phyloP scores from a whole-genome alignment of 2,329 filamentous ascomycete species.

The Fusarium phyllophilum region DNA sequence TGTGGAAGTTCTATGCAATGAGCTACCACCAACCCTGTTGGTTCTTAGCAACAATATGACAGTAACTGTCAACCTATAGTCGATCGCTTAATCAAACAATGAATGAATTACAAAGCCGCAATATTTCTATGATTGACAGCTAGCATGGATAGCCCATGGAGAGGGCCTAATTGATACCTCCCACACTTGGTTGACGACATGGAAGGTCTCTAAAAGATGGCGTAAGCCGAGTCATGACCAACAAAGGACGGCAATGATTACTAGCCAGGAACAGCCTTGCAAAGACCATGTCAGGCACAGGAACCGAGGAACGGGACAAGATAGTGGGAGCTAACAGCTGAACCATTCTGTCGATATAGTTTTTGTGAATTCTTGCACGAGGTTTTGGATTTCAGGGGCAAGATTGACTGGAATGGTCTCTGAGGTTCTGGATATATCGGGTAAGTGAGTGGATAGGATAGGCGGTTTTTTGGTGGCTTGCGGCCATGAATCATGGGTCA shows the following conservation, averaged over 20 bases:
- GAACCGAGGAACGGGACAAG: constrained; percentile 7
- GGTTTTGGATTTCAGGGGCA: constrained; percentile 32
- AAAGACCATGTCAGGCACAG: constrained; percentile 19
- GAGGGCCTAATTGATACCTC: not conserved
- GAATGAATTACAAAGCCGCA: constrained; percentile 21
- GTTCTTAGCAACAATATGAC: constrained; percentile 92
- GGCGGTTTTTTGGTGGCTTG: constrained; percentile 26
- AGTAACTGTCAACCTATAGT: constrained; percentile 77
- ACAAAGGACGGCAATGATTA: constrained; percentile 29
- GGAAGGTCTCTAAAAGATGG: constrained; percentile 15
- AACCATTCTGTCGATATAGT: constrained; percentile 25
- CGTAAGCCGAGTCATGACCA: constrained; percentile 31
- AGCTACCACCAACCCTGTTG: constrained; percentile 78
- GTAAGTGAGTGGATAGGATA: not conserved
- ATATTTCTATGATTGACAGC: constrained; percentile 33
- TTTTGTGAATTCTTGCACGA: constrained; percentile 24
- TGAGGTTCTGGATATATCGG: constrained; percentile 13
- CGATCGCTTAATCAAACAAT: constrained; percentile 16
- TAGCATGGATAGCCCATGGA: constrained; percentile 12
- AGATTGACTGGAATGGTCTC: constrained; percentile 28
- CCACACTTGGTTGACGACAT: not conserved
- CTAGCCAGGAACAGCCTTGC: constrained; percentile 34
- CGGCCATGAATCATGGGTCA: constrained; percentile 28
- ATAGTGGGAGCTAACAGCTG: not conserved
- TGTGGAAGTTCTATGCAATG: constrained; percentile 80